Conservation (phyloP, 371 early-diverging fungal species). For the Mortierella sp. region DNA sequence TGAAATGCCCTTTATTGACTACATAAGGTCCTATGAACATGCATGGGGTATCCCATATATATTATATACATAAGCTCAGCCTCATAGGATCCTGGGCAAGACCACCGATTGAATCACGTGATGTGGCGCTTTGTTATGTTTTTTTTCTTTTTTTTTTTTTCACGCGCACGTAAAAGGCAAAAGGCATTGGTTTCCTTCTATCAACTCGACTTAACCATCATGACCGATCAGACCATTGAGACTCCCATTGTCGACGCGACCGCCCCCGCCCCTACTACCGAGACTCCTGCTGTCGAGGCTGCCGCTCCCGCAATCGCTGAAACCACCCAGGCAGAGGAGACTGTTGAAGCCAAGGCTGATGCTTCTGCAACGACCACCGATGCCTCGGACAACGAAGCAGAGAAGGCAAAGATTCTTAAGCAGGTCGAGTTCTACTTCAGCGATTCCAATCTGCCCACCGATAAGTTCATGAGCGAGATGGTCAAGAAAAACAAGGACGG, state of each 20-base stretch:
- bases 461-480: conserved; percentile 73
- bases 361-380: neutral
- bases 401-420: conserved; percentile 67
- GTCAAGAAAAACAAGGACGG: conserved; percentile 62
- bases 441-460: conserved; percentile 80
- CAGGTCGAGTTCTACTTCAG: conserved; percentile 87
- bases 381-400: conserved; percentile 24
- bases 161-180: too few species aligned
- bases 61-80: too few species aligned
- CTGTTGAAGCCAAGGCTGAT: conserved; percentile 1
- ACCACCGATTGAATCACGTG: too few species aligned
- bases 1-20: too few species aligned
- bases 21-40: too few species aligned
- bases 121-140: too few species aligned
- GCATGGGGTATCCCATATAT: too few species aligned
- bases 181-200: too few species aligned
- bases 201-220: conserved; percentile 13
- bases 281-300: conserved; percentile 12
- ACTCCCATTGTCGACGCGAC: conserved; percentile 15
- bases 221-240: conserved; percentile 36
- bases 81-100: too few species aligned
- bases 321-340: neutral
- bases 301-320: neutral
- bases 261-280: conserved; percentile 7
- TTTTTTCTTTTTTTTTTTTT: neutral